A percentile compares a stretch with the other conserved stretches of the same genome.
These are phyloP conservation scores for Lathyrus aphaca DNA, from an alignment of 306 rosid genomes.

Conservation along the genomic window DNA sequence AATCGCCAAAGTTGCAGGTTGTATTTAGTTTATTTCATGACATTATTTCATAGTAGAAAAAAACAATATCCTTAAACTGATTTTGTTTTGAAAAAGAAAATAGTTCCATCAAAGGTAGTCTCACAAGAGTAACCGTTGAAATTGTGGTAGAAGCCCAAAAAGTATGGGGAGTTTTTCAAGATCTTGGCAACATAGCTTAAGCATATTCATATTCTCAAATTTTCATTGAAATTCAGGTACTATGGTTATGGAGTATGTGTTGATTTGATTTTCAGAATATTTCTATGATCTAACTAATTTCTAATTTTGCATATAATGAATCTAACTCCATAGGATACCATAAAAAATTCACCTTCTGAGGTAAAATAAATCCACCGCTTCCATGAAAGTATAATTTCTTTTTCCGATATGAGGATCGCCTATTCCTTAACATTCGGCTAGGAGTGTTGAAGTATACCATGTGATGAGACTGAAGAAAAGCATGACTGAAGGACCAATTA, in stretches of 20 bases:
- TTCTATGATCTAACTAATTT: not conserved
- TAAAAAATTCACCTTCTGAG: constrained; percentile 78
- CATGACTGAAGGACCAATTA: no score
- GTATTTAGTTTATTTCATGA: not conserved
- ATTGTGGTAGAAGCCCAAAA: constrained; percentile 44
- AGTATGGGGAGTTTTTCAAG: constrained; percentile 56
- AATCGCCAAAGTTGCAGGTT: constrained; percentile 59
- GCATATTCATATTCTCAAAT: constrained; percentile 57
- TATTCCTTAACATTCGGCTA: no score
- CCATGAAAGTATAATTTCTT: no score
- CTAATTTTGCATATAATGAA: not conserved
- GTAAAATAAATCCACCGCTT: no score
- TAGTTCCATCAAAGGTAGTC: constrained; percentile 50
- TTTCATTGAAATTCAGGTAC: constrained; percentile 69
- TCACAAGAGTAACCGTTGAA: constrained; percentile 50
- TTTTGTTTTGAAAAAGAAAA: constrained; percentile 43
- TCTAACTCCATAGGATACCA: constrained; percentile 58
- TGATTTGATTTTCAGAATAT: not conserved
- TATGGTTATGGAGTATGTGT: no score
- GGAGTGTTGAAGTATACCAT: no score
- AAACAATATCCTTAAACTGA: not conserved
- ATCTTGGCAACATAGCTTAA: constrained; percentile 65
- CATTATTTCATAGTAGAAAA: not conserved
- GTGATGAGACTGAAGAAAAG: no score
- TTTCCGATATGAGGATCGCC: no score